phyloP scores from a whole-genome alignment of 257 asterid species.

The Ophiorrhiza pumila region DNA sequence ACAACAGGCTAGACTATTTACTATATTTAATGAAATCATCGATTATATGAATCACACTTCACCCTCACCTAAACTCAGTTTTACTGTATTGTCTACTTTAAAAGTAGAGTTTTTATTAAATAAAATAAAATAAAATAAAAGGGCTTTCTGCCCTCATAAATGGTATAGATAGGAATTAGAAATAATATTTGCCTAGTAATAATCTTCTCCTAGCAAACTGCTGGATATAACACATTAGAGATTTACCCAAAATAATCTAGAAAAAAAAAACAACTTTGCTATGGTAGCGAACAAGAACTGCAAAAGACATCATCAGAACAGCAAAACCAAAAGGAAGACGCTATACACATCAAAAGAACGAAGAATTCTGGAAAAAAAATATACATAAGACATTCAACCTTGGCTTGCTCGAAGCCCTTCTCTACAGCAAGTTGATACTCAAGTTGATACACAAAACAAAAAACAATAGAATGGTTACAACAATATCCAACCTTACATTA shows the following conservation, averaged over 20 bases:
- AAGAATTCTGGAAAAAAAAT: constrained; percentile 10
- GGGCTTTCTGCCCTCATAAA: too few species aligned
- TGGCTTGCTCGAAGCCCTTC: constrained; percentile 4
- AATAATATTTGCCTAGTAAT: not conserved
- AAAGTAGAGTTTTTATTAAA: too few species aligned
- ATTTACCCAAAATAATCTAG: not conserved
- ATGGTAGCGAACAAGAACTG: not conserved
- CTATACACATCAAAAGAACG: constrained; percentile 15
- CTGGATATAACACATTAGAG: not conserved
- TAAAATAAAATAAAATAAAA: too few species aligned
- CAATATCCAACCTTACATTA: constrained; percentile 34
- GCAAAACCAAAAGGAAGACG: not conserved
- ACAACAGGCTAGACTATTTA: too few species aligned
- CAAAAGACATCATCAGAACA: not conserved
- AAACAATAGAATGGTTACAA: constrained; percentile 56
- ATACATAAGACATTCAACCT: constrained; percentile 7
- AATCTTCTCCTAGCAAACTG: not conserved
- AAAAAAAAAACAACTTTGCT: not conserved
- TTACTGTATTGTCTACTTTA: too few species aligned
- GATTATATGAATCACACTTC: too few species aligned
- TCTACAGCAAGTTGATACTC: constrained; percentile 41
- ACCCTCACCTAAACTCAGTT: too few species aligned
- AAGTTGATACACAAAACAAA: constrained; percentile 44
- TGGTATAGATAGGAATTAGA: too few species aligned
- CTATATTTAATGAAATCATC: too few species aligned